Percentiles rank a stretch among this genome's conserved stretches.
Evolutionary conservation across 2,329 filamentous ascomycete genomes (phyloP).

Genomic region (Endothia cerciana): DNA sequence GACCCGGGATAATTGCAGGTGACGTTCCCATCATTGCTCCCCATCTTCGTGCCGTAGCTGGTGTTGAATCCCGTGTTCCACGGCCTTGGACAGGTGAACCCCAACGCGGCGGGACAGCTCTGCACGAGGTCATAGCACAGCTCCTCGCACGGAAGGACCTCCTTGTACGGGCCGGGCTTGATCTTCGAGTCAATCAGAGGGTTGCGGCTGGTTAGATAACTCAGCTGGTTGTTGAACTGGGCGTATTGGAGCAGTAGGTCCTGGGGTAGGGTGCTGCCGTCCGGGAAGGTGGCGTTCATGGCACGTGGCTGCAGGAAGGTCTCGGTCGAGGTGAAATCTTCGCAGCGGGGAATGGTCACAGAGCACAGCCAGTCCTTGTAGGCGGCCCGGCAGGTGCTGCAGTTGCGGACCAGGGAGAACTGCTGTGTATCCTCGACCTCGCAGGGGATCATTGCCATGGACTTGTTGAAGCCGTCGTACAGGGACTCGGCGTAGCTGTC

Average conservation of each 20-base stretch:
- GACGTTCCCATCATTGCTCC: conserved; percentile 33
- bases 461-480: conserved; percentile 80
- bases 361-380: conserved; percentile 97
- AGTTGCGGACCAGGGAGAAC: conserved; percentile 81
- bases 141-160: conserved; percentile 85
- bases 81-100: conserved; percentile 72
- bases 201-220: conserved; percentile 65
- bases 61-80: conserved; percentile 46
- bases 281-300: conserved; percentile 69
- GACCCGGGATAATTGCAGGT: conserved; percentile 67
- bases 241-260: conserved; percentile 35
- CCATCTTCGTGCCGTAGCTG: conserved; percentile 47
- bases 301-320: conserved; percentile 70
- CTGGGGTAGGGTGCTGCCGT: conserved; percentile 60
- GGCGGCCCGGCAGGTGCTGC: conserved; percentile 73
- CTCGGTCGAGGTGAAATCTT: conserved; percentile 68
- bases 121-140: conserved; percentile 85
- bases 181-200: conserved; percentile 71
- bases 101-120: conserved; percentile 77
- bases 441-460: conserved; percentile 83
- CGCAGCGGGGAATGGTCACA: conserved; percentile 89
- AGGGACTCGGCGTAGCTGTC: conserved; percentile 72
- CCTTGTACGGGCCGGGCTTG: conserved; percentile 87
- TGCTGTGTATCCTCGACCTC: conserved; percentile 72
- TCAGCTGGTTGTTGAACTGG: conserved; percentile 36